These are phyloP conservation scores for Akanthomyces uredinophilus DNA, from an alignment of 2,329 filamentous ascomycete species.

Conservation along the genomic window DNA sequence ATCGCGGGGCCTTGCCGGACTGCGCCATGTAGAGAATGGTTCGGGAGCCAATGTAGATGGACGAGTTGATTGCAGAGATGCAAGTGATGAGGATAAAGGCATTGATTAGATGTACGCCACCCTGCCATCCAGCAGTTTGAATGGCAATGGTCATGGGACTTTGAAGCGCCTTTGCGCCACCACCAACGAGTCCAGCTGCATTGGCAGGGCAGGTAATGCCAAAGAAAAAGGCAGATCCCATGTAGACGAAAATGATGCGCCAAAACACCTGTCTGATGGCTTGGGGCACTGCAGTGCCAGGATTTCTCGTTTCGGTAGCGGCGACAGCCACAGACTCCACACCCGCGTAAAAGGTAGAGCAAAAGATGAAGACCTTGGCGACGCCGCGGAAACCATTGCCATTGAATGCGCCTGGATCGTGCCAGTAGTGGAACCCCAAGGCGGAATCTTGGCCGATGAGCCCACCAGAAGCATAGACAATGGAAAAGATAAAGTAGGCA, in stretches of 20 bases:
- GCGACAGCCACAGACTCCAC: conserved; percentile 60
- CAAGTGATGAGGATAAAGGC: conserved; percentile 71
- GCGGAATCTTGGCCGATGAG: conserved; percentile 50
- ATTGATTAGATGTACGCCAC: conserved; percentile 72
- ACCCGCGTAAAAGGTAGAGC: conserved; percentile 66
- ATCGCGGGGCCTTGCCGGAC: conserved; percentile 62
- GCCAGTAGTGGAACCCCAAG: conserved; percentile 68
- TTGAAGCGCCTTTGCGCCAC: conserved; percentile 55
- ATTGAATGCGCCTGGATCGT: conserved; percentile 62
- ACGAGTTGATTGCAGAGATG: conserved; percentile 66
- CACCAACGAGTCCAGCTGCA: conserved; percentile 46
- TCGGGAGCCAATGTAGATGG: conserved; percentile 71
- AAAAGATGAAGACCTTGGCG: conserved; percentile 63
- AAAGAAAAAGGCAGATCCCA: conserved; percentile 69
- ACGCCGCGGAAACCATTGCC: conserved; percentile 62
- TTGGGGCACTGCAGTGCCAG: conserved; percentile 48
- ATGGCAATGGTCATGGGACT: conserved; percentile 72
- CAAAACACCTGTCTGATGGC: conserved; percentile 58
- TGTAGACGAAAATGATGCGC: conserved; percentile 58
- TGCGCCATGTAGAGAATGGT: conserved; percentile 74
- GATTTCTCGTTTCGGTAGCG: conserved; percentile 56
- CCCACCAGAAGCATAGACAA: conserved; percentile 66
- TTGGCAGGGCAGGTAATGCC: conserved; percentile 69
- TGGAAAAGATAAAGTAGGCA: conserved; percentile 69
- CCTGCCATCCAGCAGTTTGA: conserved; percentile 67